Evolutionary conservation across 2,329 filamentous ascomycete genomes (phyloP).

Genomic region (Ceratocystis albifundus): DNA sequence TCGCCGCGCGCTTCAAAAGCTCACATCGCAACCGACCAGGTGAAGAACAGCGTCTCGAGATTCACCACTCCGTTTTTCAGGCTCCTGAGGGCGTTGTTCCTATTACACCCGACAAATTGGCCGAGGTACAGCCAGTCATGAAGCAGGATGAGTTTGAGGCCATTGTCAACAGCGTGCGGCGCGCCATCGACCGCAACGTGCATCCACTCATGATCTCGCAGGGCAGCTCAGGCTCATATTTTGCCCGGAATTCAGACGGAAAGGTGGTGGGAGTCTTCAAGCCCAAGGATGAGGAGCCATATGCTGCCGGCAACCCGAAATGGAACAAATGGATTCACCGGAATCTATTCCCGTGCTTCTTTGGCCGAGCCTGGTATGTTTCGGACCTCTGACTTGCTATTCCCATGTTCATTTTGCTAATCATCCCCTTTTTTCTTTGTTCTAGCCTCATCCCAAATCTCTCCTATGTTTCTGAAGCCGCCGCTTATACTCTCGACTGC

Average conservation of each 20-base stretch:
- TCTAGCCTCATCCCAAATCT: constrained; percentile 80
- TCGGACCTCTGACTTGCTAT: neutral
- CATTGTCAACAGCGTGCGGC: constrained; percentile 77
- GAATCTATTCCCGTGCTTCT: constrained; percentile 94
- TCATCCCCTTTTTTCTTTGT: constrained; percentile 15
- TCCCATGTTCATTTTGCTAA: constrained; percentile 22
- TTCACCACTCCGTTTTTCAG: constrained; percentile 95
- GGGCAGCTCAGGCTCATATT: constrained; percentile 95
- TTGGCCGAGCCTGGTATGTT: constrained; percentile 71
- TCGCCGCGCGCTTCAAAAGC: constrained; percentile 90
- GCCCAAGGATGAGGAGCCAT: constrained; percentile 97
- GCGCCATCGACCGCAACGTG: constrained; percentile 78
- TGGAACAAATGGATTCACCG: constrained; percentile 99
- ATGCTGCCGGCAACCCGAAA: constrained; percentile 91
- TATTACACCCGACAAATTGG: constrained; percentile 61
- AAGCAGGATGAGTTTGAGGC: constrained; percentile 73
- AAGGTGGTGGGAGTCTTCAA: constrained; percentile 98
- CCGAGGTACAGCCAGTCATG: constrained; percentile 53
- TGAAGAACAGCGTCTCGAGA: constrained; percentile 82
- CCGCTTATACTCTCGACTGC: constrained; percentile 85
- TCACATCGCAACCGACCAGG: constrained; percentile 36
- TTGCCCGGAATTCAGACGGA: constrained; percentile 79
- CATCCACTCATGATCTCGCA: constrained; percentile 95
- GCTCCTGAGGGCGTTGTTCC: constrained; percentile 78
- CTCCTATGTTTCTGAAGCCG: constrained; percentile 94